Evolutionary conservation across 1,139 yeast species (phyloP).

Genomic region (Lodderomyces margitis): DNA sequence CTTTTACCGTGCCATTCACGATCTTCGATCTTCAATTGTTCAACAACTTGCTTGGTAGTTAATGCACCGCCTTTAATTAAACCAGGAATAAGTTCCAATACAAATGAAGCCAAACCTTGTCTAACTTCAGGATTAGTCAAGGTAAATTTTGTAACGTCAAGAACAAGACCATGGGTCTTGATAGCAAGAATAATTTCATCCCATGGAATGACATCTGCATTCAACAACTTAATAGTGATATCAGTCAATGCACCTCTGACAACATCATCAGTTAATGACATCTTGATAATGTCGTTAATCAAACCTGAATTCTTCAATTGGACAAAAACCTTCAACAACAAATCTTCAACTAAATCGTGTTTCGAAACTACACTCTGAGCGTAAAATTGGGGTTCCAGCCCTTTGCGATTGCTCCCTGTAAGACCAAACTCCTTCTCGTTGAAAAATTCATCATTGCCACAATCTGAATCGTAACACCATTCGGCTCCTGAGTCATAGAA

Average conservation of each 20-base stretch:
- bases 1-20: neutral
- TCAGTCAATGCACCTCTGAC: conserved; percentile 31
- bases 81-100: conserved; percentile 28
- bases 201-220: conserved; percentile 34
- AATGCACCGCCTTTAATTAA: conserved; percentile 16
- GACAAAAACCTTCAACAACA: conserved; percentile 24
- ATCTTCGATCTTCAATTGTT: conserved; percentile 2
- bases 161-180: conserved; percentile 20
- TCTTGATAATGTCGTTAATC: conserved; percentile 23
- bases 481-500: conserved; percentile 1
- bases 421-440: neutral
- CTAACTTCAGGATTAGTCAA: conserved; percentile 32
- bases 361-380: conserved; percentile 6
- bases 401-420: conserved; percentile 2
- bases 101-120: conserved; percentile 27
- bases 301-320: conserved; percentile 26
- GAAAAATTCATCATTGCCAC: neutral
- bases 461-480: conserved; percentile 1
- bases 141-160: conserved; percentile 25
- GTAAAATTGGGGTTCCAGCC: conserved; percentile 4
- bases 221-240: conserved; percentile 25
- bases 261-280: conserved; percentile 28
- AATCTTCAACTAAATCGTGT: conserved; percentile 20
- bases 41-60: conserved; percentile 8
- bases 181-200: conserved; percentile 32